phyloP scores from a whole-genome alignment of 805 yeast genomes.

The Saccharomycopsis sp. region DNA sequence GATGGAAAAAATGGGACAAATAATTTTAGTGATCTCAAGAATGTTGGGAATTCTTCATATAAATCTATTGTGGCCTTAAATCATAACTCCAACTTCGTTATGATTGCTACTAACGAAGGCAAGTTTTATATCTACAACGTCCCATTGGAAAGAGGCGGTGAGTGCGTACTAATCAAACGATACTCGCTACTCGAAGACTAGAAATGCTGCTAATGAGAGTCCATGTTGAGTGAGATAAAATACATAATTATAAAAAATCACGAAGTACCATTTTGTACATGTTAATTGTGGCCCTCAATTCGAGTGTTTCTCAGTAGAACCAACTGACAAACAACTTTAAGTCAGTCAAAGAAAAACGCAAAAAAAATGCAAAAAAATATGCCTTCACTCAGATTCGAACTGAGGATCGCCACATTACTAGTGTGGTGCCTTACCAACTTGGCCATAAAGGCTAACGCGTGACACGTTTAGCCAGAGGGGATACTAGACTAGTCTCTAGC shows the following conservation, averaged over 20 bases:
- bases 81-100: constrained; percentile 30
- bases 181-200: constrained; percentile 30
- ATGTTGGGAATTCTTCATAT: not conserved
- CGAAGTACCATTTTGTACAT: not conserved
- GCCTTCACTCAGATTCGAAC: constrained; percentile 35
- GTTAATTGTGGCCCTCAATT: not conserved
- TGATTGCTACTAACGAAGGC: constrained; percentile 49
- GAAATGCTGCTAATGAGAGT: not conserved
- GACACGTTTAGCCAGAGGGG: no score
- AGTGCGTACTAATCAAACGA: constrained; percentile 52
- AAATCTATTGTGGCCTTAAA: constrained; percentile 28
- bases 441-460: constrained; percentile 33
- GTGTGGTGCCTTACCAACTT: constrained; percentile 36
- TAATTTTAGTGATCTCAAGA: not conserved
- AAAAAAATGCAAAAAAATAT: constrained; percentile 18
- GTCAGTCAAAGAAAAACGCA: no score
- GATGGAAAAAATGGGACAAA: not conserved
- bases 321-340: no score
- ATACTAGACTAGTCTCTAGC: no score
- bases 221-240: no score
- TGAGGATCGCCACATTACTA: constrained; percentile 35
- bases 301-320: no score
- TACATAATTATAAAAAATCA: no score
- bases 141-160: constrained; percentile 55
- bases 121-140: constrained; percentile 47